phyloP scores from a whole-genome alignment of 495 filamentous ascomycete species.

The Talaromyces borbonicus region DNA sequence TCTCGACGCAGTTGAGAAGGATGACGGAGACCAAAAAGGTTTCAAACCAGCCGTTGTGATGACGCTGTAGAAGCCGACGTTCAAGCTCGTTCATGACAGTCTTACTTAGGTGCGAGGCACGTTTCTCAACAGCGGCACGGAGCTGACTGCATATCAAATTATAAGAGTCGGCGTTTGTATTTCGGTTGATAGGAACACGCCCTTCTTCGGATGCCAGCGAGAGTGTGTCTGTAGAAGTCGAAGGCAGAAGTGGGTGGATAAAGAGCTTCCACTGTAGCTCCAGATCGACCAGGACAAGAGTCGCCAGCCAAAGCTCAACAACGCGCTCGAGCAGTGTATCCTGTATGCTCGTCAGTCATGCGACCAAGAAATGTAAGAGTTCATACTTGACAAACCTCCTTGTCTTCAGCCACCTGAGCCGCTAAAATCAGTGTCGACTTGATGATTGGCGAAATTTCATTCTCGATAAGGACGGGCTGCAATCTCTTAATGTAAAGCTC shows the following conservation, averaged over 20 bases:
- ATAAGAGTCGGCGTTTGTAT: slow-evolving; percentile 37
- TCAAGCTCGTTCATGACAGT: slow-evolving; percentile 67
- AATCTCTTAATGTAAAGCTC: slow-evolving; percentile 63
- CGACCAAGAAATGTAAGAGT: background rate
- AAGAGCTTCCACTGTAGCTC: slow-evolving; percentile 57
- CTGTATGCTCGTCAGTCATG: slow-evolving; percentile 12
- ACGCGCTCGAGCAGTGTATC: slow-evolving; percentile 55
- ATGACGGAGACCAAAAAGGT: slow-evolving; percentile 67
- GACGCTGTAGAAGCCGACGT: slow-evolving; percentile 58
- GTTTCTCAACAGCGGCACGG: slow-evolving; percentile 62
- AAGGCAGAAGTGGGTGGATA: slow-evolving; percentile 37
- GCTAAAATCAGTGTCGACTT: slow-evolving; percentile 55
- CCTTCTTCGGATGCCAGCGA: slow-evolving; percentile 33
- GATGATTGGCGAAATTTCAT: slow-evolving; percentile 60
- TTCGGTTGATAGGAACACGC: slow-evolving; percentile 34
- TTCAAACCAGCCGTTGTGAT: slow-evolving; percentile 60
- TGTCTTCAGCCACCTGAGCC: slow-evolving; percentile 39
- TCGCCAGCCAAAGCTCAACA: slow-evolving; percentile 67
- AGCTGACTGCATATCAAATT: slow-evolving; percentile 57
- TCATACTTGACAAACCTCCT: slow-evolving; percentile 29
- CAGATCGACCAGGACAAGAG: slow-evolving; percentile 60
- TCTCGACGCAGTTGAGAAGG: slow-evolving; percentile 70
- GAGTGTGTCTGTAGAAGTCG: slow-evolving; percentile 30
- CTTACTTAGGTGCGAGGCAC: slow-evolving; percentile 54
- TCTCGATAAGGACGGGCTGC: slow-evolving; percentile 48